Percentiles rank a stretch among this genome's conserved stretches.
These are phyloP conservation scores for Nitzschia putrida DNA, from an alignment of 108 stramenopile species.

Conservation along the genomic window DNA sequence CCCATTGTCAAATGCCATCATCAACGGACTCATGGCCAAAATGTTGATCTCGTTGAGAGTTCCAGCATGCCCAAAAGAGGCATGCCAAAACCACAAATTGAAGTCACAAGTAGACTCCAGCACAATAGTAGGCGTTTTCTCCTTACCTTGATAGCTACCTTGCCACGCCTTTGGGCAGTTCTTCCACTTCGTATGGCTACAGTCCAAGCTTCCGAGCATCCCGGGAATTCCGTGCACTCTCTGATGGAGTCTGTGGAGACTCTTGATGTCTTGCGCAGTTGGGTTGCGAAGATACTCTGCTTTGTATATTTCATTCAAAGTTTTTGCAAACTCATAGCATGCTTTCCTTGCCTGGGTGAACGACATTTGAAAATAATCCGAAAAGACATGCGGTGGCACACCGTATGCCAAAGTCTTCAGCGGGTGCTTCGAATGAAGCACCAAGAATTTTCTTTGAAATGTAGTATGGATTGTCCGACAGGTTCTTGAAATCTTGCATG, in stretches of 20 bases:
- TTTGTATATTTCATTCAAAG: slow-evolving; percentile 2
- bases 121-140: slow-evolving; percentile 22
- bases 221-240: slow-evolving; percentile 1
- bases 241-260: slow-evolving; percentile 1
- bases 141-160: slow-evolving; percentile 27
- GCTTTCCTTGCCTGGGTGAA: neutral
- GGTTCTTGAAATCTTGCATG: slow-evolving; percentile 3
- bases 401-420: slow-evolving; percentile 17
- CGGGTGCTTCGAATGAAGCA: slow-evolving; percentile 2
- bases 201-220: slow-evolving; percentile 26
- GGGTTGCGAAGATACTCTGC: slow-evolving; percentile 3
- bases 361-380: slow-evolving; percentile 24
- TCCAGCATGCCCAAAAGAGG: slow-evolving; percentile 30
- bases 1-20: neutral
- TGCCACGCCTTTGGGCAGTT: slow-evolving; percentile 23
- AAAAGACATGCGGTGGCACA: slow-evolving; percentile 8
- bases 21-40: slow-evolving; percentile 4
- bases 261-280: neutral
- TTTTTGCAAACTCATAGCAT: no score
- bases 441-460: neutral
- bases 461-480: neutral
- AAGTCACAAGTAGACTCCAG: no score
- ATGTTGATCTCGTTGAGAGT: slow-evolving; percentile 39
- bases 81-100: no score
- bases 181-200: slow-evolving; percentile 23